A percentile compares a stretch with the other conserved stretches of the same genome.
phyloP scores from a whole-genome alignment of 768 basidiomycete genomes.

The Aureoboletus auriporus region DNA sequence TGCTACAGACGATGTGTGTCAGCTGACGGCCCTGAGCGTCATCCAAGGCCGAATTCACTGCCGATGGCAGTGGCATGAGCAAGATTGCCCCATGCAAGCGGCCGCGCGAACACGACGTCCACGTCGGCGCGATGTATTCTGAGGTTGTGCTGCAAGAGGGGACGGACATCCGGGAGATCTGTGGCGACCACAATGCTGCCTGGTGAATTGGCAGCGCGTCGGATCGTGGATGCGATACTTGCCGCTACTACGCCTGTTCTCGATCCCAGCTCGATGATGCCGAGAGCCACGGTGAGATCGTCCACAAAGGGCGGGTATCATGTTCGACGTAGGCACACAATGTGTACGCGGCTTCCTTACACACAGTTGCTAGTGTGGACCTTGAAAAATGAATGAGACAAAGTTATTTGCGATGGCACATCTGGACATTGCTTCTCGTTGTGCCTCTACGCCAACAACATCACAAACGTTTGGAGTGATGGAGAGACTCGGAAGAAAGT shows the following conservation, averaged over 20 bases:
- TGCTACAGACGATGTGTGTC: conserved; percentile 79
- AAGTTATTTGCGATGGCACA: conserved; percentile 69
- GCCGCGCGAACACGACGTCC: conserved; percentile 36
- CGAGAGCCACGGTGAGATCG: conserved; percentile 14
- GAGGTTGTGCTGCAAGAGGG: conserved; percentile 44
- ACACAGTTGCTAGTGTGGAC: too few relatives aligned
- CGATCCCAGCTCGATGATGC: conserved; percentile 74
- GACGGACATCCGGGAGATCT: conserved; percentile 73
- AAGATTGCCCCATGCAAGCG: conserved; percentile 68
- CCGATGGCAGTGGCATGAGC: conserved; percentile 40
- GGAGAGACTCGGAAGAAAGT: conserved; percentile 42
- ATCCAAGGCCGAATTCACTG: conserved; percentile 30
- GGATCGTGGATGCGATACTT: conserved; percentile 43
- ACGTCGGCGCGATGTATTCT: conserved; percentile 16
- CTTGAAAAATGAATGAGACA: too few relatives aligned
- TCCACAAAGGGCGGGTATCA: conserved; percentile 47
- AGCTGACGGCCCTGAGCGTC: conserved; percentile 17
- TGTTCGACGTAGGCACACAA: conserved; percentile 50
- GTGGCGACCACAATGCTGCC: conserved; percentile 47
- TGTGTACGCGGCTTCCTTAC: conserved; percentile 72
- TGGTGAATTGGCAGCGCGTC: not conserved
- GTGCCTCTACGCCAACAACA: conserved; percentile 34
- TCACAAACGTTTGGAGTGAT: conserved; percentile 31
- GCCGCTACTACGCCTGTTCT: conserved; percentile 65
- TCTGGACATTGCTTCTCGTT: conserved; percentile 55